Evolutionary conservation across 2,329 filamentous ascomycete genomes (phyloP).

Genomic region (Fusarium solani-melongenae): DNA sequence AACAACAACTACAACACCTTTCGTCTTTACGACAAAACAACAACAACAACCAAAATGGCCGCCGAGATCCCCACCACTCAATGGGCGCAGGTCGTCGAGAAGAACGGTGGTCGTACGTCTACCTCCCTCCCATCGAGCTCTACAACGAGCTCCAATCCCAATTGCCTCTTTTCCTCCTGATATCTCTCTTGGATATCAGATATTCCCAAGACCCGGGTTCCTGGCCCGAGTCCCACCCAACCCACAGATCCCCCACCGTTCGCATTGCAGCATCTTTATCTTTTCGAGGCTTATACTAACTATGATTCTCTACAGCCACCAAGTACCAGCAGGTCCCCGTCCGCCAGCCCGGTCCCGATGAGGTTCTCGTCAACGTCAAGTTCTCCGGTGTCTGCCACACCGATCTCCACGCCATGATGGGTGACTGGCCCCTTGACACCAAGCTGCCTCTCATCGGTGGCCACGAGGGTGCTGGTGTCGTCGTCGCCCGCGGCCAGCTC

Average conservation of each 20-base stretch:
- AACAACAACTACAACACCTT: slow-evolving; percentile 22
- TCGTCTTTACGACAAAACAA: slow-evolving; percentile 35
- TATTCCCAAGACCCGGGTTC: background rate
- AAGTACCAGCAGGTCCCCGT: slow-evolving; percentile 87
- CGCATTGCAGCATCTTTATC: slow-evolving; percentile 15
- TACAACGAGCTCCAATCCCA: background rate
- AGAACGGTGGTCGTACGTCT: slow-evolving; percentile 75
- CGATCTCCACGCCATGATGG: slow-evolving; percentile 81
- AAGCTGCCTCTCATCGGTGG: slow-evolving; percentile 90
- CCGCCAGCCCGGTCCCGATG: slow-evolving; percentile 82
- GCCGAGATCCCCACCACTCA: slow-evolving; percentile 79
- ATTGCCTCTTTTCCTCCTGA: slow-evolving; percentile 14
- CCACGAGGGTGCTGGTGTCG: slow-evolving; percentile 81
- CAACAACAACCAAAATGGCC: slow-evolving; percentile 44
- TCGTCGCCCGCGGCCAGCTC: slow-evolving; percentile 82
- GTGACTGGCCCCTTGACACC: slow-evolving; percentile 87
- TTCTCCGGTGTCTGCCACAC: slow-evolving; percentile 94
- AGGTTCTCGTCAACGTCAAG: slow-evolving; percentile 92
- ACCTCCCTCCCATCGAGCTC: background rate
- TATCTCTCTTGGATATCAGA: slow-evolving; percentile 23
- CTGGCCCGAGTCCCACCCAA: slow-evolving; percentile 26
- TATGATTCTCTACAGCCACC: slow-evolving; percentile 57
- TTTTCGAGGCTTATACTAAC: slow-evolving; percentile 20
- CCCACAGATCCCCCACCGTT: slow-evolving; percentile 29
- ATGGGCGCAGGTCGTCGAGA: slow-evolving; percentile 91